A percentile compares a stretch with the other conserved stretches of the same genome.
phyloP scores from a whole-genome alignment of 192 early-diverging fungal genomes.

The Umbelopsis vinacea region DNA sequence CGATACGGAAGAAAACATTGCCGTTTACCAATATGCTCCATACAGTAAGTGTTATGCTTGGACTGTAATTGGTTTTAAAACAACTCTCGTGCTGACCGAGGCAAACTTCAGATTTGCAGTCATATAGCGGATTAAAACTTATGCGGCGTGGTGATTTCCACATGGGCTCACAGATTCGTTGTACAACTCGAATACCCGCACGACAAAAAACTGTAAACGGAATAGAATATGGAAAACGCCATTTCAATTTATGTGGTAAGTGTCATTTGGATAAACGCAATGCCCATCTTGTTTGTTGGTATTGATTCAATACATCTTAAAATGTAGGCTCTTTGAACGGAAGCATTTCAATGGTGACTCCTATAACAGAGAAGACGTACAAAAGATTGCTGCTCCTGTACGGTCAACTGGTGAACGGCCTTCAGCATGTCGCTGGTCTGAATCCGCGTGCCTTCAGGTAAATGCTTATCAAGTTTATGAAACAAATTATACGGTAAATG shows the following conservation, averaged over 20 bases:
- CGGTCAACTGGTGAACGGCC: constrained; percentile 79
- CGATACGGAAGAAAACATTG: constrained; percentile 82
- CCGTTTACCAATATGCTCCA: constrained; percentile 85
- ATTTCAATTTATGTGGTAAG: constrained; percentile 55
- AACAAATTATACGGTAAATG: too few species aligned
- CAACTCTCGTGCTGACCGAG: background rate
- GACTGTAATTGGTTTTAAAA: background rate
- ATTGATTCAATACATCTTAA: constrained; percentile 16
- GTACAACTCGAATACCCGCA: constrained; percentile 64
- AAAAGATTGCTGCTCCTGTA: constrained; percentile 87
- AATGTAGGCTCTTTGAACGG: constrained; percentile 70
- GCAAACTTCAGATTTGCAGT: constrained; percentile 74
- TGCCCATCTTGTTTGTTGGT: constrained; percentile 15
- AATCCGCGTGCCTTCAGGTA: constrained; percentile 91
- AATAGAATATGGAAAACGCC: constrained; percentile 26
- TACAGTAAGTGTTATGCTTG: constrained; percentile 61
- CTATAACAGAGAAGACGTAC: constrained; percentile 90
- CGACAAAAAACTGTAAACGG: constrained; percentile 45
- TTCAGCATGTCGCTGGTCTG: constrained; percentile 85
- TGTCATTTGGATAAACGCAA: background rate
- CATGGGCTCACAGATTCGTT: constrained; percentile 74
- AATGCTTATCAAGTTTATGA: background rate
- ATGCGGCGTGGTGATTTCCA: constrained; percentile 91
- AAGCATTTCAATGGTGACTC: constrained; percentile 64
- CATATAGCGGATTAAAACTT: constrained; percentile 85